A percentile compares a stretch with the other conserved stretches of the same genome.
These are phyloP conservation scores for Mortierella sp. DNA, from an alignment of 371 early-diverging fungal species.

Conservation along the genomic window DNA sequence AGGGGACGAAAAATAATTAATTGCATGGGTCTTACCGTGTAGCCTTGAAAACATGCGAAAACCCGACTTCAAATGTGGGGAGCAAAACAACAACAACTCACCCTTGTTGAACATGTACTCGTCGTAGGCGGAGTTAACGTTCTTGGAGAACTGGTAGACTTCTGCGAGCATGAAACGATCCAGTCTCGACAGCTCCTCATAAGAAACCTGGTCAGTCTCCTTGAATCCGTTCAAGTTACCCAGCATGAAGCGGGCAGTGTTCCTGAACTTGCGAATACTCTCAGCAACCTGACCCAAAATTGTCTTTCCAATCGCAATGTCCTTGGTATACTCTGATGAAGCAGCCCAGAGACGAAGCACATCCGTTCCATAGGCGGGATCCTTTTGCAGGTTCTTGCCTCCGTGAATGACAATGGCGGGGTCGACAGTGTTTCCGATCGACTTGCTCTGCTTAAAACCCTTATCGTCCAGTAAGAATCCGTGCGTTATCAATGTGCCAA, in stretches of 20 bases:
- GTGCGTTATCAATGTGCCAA: slow-evolving; percentile 88
- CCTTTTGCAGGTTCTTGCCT: slow-evolving; percentile 75
- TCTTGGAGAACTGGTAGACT: slow-evolving; percentile 69
- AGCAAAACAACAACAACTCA: slow-evolving; percentile 27
- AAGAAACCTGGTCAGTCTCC: slow-evolving; percentile 62
- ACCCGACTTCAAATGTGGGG: background rate
- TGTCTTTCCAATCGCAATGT: slow-evolving; percentile 81
- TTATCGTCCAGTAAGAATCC: slow-evolving; percentile 94
- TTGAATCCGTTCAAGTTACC: slow-evolving; percentile 83
- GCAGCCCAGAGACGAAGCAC: slow-evolving; percentile 89
- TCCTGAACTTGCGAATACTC: slow-evolving; percentile 82
- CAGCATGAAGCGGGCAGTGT: slow-evolving; percentile 84
- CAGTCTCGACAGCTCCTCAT: slow-evolving; percentile 69
- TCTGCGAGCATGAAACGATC: slow-evolving; percentile 83
- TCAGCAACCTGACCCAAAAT: slow-evolving; percentile 77
- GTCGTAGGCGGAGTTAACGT: slow-evolving; percentile 72
- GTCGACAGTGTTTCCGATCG: slow-evolving; percentile 90
- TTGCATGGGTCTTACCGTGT: background rate
- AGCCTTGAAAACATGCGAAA: background rate
- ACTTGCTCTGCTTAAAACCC: slow-evolving; percentile 96
- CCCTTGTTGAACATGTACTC: slow-evolving; percentile 78
- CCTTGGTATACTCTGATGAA: slow-evolving; percentile 85
- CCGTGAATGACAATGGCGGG: slow-evolving; percentile 81
- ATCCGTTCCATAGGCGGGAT: slow-evolving; percentile 90
- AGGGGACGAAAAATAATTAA: background rate